Evolutionary conservation across 1,139 yeast genomes (phyloP).

Genomic region (Debaryomyces robertsiae): DNA sequence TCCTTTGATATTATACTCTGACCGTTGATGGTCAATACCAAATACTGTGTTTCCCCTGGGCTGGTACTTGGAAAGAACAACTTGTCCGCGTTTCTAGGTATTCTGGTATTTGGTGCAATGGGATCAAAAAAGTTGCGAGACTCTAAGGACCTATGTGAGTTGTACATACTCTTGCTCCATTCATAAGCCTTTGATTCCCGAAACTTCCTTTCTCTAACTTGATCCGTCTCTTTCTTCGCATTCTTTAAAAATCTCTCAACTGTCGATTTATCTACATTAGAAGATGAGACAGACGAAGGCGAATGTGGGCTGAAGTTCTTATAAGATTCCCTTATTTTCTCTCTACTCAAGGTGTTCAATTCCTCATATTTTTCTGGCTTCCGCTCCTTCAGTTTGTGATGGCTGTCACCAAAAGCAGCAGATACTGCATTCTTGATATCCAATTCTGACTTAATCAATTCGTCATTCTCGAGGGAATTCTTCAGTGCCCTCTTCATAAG

Average conservation of each 20-base stretch:
- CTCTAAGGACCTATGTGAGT: slow-evolving; percentile 44
- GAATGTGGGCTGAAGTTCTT: slow-evolving; percentile 6
- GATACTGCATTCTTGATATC: slow-evolving; percentile 28
- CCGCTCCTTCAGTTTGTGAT: neutral
- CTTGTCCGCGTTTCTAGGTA: slow-evolving; percentile 5
- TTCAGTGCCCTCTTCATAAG: too few relatives aligned
- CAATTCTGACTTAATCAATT: slow-evolving; percentile 16
- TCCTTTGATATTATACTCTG: slow-evolving; percentile 37
- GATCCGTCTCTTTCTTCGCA: slow-evolving; percentile 43
- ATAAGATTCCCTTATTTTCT: slow-evolving; percentile 19
- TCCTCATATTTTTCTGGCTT: slow-evolving; percentile 18
- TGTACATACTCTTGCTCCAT: slow-evolving; percentile 44
- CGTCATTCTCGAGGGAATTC: slow-evolving; percentile 12
- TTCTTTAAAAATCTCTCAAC: slow-evolving; percentile 44
- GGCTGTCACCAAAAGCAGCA: slow-evolving; percentile 20
- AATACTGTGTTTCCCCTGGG: slow-evolving; percentile 32
- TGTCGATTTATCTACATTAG: slow-evolving; percentile 11
- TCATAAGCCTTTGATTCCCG: slow-evolving; percentile 56
- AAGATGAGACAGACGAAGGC: neutral
- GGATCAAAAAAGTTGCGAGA: slow-evolving; percentile 56
- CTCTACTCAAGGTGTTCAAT: slow-evolving; percentile 20
- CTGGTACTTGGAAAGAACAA: slow-evolving; percentile 16
- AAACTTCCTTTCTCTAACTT: slow-evolving; percentile 46
- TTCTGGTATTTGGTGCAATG: slow-evolving; percentile 7
- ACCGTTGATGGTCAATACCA: slow-evolving; percentile 50